Conservation (phyloP, 208 protist species). For the Leishmania guyanensis region DNA sequence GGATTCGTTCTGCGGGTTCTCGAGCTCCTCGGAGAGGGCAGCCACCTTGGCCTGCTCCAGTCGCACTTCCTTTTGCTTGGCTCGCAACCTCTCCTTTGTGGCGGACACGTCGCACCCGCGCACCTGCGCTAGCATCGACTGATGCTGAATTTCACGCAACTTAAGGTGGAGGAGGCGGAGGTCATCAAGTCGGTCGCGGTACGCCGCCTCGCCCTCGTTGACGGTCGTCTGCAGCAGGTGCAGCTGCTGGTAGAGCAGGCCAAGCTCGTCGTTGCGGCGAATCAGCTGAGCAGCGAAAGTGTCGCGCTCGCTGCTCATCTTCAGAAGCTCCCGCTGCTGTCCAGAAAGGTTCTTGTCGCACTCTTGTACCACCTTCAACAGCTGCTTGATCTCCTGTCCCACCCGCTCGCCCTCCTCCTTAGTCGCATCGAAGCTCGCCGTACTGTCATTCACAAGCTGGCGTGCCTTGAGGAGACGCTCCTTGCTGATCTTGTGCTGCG, state of each 20-base stretch:
- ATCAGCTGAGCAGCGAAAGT: constrained; percentile 97
- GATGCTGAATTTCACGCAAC: constrained; percentile 90
- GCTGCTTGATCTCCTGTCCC: constrained; percentile 91
- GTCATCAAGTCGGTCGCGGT: constrained; percentile 86
- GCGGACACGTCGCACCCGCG: constrained; percentile 78
- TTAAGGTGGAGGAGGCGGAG: constrained; percentile 76
- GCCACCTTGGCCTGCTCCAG: constrained; percentile 85
- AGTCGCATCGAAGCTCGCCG: constrained; percentile 49
- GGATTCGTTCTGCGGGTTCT: constrained; percentile 92
- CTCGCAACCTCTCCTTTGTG: constrained; percentile 46
- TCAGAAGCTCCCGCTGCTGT: constrained; percentile 94
- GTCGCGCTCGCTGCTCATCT: constrained; percentile 96
- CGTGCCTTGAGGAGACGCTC: constrained; percentile 78
- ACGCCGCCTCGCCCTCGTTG: constrained; percentile 94
- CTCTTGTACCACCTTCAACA: constrained; percentile 94
- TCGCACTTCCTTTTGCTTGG: constrained; percentile 49
- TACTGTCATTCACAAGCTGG: constrained; percentile 74
- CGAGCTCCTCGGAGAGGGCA: constrained; percentile 96
- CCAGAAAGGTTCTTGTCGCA: constrained; percentile 89
- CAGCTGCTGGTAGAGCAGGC: constrained; percentile 98
- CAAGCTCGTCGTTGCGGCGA: constrained; percentile 97
- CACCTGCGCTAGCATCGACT: constrained; percentile 81
- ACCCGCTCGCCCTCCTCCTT: constrained; percentile 58
- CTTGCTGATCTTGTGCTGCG: constrained; percentile 53
- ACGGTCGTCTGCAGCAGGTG: constrained; percentile 95